Conservation (phyloP, 2,329 filamentous ascomycete genomes). For the Drechslerella dactyloides region DNA sequence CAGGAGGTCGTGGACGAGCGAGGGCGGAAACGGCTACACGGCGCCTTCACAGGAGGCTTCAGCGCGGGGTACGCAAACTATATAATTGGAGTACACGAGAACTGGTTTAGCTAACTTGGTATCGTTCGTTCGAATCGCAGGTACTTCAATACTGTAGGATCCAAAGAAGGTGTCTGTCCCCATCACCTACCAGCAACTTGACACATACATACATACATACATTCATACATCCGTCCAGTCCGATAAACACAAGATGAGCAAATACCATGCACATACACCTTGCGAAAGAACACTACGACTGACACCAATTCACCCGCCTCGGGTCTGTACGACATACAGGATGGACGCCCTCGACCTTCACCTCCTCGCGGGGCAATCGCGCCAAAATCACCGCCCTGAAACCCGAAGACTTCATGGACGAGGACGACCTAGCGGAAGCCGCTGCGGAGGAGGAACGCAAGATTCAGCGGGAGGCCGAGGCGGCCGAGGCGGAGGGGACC, state of each 20-base stretch:
- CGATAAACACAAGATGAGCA: background rate
- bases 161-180: conserved; percentile 73
- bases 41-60: conserved; percentile 94
- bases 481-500: conserved; percentile 70
- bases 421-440: conserved; percentile 87
- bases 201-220: conserved; percentile 19
- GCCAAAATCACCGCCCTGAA: conserved; percentile 67
- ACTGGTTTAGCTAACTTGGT: background rate
- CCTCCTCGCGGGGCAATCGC: conserved; percentile 83
- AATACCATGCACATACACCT: background rate
- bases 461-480: conserved; percentile 71
- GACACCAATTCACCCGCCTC: conserved; percentile 22
- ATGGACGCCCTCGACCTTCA: conserved; percentile 90
- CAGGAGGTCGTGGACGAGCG: conserved; percentile 94
- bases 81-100: conserved; percentile 2
- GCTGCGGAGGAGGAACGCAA: conserved; percentile 71
- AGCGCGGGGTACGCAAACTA: conserved; percentile 78
- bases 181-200: conserved; percentile 5
- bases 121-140: conserved; percentile 61
- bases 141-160: conserved; percentile 97
- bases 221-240: no score
- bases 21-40: conserved; percentile 87
- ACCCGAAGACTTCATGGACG: conserved; percentile 96
- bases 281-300: conserved; percentile 30
- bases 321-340: conserved; percentile 57